Evolutionary conservation across 108 stramenopile genomes (phyloP).

Genomic region (Schizochytrium sp.): DNA sequence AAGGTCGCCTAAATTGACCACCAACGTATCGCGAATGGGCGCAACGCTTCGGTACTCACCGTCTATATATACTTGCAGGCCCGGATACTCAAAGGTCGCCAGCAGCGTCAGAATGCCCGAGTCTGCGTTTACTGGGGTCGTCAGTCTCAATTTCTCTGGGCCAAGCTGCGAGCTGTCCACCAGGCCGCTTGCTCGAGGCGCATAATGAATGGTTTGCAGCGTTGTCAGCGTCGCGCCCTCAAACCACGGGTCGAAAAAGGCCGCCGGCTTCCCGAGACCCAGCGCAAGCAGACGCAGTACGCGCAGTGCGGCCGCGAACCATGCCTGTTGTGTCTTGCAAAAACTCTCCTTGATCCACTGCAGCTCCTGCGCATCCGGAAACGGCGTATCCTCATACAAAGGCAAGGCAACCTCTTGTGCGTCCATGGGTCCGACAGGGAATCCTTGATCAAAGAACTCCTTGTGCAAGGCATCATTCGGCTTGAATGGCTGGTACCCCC

Average conservation of each 20-base stretch:
- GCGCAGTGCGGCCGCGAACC: not conserved
- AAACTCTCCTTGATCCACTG: not conserved
- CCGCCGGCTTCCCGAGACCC: not conserved
- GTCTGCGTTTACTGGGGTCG: not conserved
- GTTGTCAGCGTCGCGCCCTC: not conserved
- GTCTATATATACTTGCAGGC: not conserved
- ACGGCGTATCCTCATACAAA: not conserved
- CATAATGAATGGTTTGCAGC: not conserved
- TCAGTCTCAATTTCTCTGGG: not conserved
- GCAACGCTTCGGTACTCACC: not conserved
- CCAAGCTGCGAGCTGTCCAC: not conserved
- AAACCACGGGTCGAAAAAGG: not conserved
- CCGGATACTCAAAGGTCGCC: not conserved
- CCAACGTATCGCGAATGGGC: not conserved
- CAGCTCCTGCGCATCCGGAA: not conserved
- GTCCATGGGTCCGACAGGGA: not conserved
- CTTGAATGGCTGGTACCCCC: not conserved
- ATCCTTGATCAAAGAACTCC: not conserved
- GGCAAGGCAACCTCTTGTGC: not conserved
- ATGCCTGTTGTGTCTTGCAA: not conserved
- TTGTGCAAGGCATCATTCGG: not conserved
- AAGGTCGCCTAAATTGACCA: not conserved
- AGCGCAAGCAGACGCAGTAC: not conserved
- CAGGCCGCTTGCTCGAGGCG: not conserved
- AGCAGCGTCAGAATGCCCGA: not conserved